Evolutionary conservation across 2,329 filamentous ascomycete species (phyloP).

Genomic region (Colletotrichum horii): DNA sequence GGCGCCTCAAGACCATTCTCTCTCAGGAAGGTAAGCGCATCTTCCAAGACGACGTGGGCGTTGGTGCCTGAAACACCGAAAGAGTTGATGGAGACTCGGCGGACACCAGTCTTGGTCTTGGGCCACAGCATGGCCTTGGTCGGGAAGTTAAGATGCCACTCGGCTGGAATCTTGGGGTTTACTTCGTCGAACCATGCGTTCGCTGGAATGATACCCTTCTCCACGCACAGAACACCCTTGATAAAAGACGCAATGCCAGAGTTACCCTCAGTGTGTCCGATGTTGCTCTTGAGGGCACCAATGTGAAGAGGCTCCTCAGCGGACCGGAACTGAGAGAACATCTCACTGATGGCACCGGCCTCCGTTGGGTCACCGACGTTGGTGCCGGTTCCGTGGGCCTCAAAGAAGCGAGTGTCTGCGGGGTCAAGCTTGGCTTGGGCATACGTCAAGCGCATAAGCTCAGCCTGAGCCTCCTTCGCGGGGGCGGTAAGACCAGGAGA

Average conservation of each 20-base stretch:
- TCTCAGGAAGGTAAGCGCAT: neutral
- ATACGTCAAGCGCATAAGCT: slow-evolving; percentile 43
- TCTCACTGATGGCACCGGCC: neutral
- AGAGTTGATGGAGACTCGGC: slow-evolving; percentile 55
- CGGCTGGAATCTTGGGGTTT: slow-evolving; percentile 30
- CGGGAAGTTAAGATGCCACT: slow-evolving; percentile 36
- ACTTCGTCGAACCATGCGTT: slow-evolving; percentile 27
- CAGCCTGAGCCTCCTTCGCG: slow-evolving; percentile 29
- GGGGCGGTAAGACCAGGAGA: slow-evolving; percentile 40
- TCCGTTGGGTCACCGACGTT: neutral
- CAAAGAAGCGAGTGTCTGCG: slow-evolving; percentile 38
- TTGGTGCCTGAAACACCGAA: neutral
- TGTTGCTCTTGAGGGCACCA: neutral
- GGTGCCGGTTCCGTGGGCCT: slow-evolving; percentile 31
- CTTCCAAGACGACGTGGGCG: neutral
- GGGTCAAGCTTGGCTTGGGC: slow-evolving; percentile 25
- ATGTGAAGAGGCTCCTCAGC: neutral
- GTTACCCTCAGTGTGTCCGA: neutral
- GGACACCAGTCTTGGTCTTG: slow-evolving; percentile 39
- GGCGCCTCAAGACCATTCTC: neutral
- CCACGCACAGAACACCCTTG: neutral
- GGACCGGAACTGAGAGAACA: neutral
- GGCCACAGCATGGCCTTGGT: neutral
- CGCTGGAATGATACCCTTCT: neutral
- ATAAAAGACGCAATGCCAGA: neutral